phyloP scores from a whole-genome alignment of 768 basidiomycete genomes.

The Lactifluus pinguis region DNA sequence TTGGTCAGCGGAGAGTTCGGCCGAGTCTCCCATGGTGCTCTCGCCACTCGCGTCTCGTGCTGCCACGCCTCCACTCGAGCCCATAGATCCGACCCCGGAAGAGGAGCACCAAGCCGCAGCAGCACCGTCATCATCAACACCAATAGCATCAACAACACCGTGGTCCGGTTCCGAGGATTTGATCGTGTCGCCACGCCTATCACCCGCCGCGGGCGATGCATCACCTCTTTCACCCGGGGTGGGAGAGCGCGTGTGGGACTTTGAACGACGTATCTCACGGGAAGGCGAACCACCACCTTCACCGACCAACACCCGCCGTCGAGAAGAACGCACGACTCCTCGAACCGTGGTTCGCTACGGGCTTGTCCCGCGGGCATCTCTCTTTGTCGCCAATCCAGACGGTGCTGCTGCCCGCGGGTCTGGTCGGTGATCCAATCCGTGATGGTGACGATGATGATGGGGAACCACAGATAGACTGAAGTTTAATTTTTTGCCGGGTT shows the following conservation, averaged over 20 bases:
- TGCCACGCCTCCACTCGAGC: neutral
- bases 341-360: conserved; percentile 46
- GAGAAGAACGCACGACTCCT: conserved; percentile 27
- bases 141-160: neutral
- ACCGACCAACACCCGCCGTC: conserved; percentile 37
- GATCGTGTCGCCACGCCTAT: neutral
- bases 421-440: too few relatives aligned
- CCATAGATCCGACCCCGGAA: neutral
- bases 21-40: neutral
- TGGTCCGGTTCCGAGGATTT: neutral
- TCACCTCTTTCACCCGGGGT: conserved; percentile 26
- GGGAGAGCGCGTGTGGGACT: conserved; percentile 44
- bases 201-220: neutral
- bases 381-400: conserved; percentile 73
- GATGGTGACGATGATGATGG: too few relatives aligned
- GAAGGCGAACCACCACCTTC: conserved; percentile 30
- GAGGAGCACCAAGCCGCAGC: neutral
- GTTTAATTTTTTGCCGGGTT: too few relatives aligned
- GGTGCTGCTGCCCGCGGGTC: conserved; percentile 16
- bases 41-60: neutral
- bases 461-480: too few relatives aligned
- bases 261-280: conserved; percentile 51
- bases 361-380: conserved; percentile 48
- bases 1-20: conserved; percentile 1
- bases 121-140: too few relatives aligned